A percentile compares a stretch with the other conserved stretches of the same genome.
phyloP scores from a whole-genome alignment of 306 rosid genomes.

The Phaseolus lunatus region DNA sequence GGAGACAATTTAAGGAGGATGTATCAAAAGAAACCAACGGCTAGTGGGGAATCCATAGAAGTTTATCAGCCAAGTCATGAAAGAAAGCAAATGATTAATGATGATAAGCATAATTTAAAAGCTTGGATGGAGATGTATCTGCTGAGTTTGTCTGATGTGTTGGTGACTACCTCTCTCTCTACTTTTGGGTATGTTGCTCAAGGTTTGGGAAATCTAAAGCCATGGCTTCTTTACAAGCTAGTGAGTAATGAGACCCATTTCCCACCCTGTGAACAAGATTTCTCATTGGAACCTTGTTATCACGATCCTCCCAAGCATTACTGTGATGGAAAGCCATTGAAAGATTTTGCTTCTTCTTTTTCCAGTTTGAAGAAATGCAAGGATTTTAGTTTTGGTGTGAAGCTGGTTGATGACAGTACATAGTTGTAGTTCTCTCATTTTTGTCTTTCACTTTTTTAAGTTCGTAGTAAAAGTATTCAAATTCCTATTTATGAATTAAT shows the following conservation, averaged over 20 bases:
- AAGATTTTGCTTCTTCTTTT: constrained; percentile 48
- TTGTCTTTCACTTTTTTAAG: too few relatives aligned
- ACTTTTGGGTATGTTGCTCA: constrained; percentile 77
- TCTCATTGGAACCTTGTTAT: constrained; percentile 68
- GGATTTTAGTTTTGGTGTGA: not conserved
- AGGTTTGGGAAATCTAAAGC: constrained; percentile 60
- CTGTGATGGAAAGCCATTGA: constrained; percentile 50
- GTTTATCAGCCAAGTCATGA: constrained; percentile 66
- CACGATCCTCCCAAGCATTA: constrained; percentile 57
- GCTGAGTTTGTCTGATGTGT: constrained; percentile 61
- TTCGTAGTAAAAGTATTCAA: too few relatives aligned
- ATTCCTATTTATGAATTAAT: not conserved
- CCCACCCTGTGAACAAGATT: constrained; percentile 56
- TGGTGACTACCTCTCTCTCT: constrained; percentile 67
- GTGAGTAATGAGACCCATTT: constrained; percentile 5
- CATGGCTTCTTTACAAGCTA: constrained; percentile 59
- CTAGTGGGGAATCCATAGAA: constrained; percentile 54
- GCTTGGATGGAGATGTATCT: constrained; percentile 67
- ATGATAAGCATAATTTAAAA: constrained; percentile 60
- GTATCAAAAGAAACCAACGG: constrained; percentile 57
- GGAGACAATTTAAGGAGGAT: constrained; percentile 48
- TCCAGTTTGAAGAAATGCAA: constrained; percentile 46
- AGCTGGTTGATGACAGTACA: not conserved
- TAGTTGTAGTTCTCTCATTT: not conserved
- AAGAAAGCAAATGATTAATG: constrained; percentile 57